Base-by-base conservation (phyloP, 352 stramenopile genomes). In the Globisporangium paddicum region DNA sequence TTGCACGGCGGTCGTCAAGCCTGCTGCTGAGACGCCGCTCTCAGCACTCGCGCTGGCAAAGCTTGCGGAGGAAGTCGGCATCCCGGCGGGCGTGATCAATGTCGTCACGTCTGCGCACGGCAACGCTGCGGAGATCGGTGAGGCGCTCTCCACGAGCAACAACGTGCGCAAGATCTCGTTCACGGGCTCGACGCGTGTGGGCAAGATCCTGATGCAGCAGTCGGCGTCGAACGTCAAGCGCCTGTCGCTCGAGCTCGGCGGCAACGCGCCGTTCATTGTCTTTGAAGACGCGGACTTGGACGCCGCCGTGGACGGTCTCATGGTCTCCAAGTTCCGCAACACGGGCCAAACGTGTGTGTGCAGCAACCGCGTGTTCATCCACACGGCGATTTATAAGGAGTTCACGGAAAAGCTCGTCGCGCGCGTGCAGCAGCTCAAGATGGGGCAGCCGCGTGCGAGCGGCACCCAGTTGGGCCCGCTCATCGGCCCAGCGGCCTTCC, bases 1-100 rank as follows among this genome's bases (percentile, higher is more conserved):
- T 18, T 99, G 96, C 71, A 96, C 95, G 2, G 81, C 87, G 7
- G 90, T 99, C 7, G 71, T 99, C 16, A 99, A 99, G 69, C 97
- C 98, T 23, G 88, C 91, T 16, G 96, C 97, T 11, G 73, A 98
- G 61, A 99, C 97, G 32, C 98, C 97, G 10, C 63, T 99, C 45
- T 98, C 93, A 18, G 95, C 97, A 11, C 74, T 99, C 35, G 92
- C 92, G 13, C 68, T 99, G 1, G 79, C 85, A 14, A 87, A 92
- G 58, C 75, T 99, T 9, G 95, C 93, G 13, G 68, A 96, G 21
- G 70, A 92, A 38, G 91, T 86, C 3, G 83, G 93, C 6, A 79
- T 98, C 21, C 93, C 93, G 0, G 48, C 77, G 0, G 93, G 90
- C 41, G 86, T 97, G 11, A 67, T 98, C 52, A 98, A 98, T 81